These are phyloP conservation scores for Penicillium hordei DNA, from an alignment of 2,329 filamentous ascomycete species.

Conservation along the genomic window DNA sequence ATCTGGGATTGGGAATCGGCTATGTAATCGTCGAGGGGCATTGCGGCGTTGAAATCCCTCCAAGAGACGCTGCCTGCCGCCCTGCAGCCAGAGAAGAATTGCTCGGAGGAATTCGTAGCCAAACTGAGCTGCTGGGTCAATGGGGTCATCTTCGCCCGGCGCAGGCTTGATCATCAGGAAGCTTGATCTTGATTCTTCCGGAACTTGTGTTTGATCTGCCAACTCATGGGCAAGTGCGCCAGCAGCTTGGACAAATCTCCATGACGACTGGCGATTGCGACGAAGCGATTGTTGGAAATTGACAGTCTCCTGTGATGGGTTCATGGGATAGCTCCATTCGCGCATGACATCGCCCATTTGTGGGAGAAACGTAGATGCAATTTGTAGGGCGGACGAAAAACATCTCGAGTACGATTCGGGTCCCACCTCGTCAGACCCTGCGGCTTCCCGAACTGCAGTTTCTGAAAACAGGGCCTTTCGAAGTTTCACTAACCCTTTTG, in stretches of 20 bases:
- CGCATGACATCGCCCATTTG: slow-evolving; percentile 58
- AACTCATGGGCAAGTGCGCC: slow-evolving; percentile 58
- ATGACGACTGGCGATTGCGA: slow-evolving; percentile 55
- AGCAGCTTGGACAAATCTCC: slow-evolving; percentile 62
- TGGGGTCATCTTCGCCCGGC: slow-evolving; percentile 42
- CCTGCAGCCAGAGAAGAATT: slow-evolving; percentile 62
- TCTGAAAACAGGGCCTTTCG: slow-evolving; percentile 58
- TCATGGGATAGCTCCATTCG: slow-evolving; percentile 60
- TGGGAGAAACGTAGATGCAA: slow-evolving; percentile 50
- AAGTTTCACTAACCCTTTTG: slow-evolving; percentile 55
- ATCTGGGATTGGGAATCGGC: slow-evolving; percentile 54
- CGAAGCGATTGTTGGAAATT: slow-evolving; percentile 57
- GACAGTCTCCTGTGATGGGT: slow-evolving; percentile 55
- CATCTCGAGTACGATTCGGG: slow-evolving; percentile 36
- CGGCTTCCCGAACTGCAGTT: slow-evolving; percentile 32
- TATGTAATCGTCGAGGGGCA: slow-evolving; percentile 40
- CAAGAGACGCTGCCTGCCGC: slow-evolving; percentile 55
- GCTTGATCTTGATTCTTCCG: slow-evolving; percentile 27
- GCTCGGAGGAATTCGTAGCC: slow-evolving; percentile 66
- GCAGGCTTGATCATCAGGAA: slow-evolving; percentile 54
- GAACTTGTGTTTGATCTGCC: slow-evolving; percentile 53
- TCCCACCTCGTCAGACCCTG: slow-evolving; percentile 28
- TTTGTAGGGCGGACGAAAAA: slow-evolving; percentile 45
- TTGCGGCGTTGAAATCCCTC: slow-evolving; percentile 56
- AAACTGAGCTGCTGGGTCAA: slow-evolving; percentile 52